These are phyloP conservation scores for Raffaelea albimanens DNA, from an alignment of 2,329 filamentous ascomycete species.

Conservation along the genomic window DNA sequence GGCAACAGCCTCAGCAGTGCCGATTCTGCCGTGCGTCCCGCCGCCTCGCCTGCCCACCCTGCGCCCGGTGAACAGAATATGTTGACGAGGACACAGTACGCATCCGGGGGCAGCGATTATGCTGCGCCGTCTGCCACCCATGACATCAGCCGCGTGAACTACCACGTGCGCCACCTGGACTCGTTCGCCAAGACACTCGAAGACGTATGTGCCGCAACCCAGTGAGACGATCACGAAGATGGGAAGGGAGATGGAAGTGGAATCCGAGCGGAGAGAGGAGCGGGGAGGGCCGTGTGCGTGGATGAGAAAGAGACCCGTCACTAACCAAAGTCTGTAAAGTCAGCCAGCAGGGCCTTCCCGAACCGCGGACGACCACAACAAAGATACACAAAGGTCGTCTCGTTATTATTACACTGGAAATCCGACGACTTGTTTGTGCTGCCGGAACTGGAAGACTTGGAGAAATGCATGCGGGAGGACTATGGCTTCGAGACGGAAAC, in stretches of 20 bases:
- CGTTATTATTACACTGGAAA: constrained; percentile 47
- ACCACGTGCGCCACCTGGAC: constrained; percentile 46
- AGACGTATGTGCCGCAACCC: constrained; percentile 30
- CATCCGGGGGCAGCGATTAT: constrained; percentile 30
- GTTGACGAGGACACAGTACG: constrained; percentile 25
- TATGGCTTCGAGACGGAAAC: constrained; percentile 49
- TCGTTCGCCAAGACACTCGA: constrained; percentile 45
- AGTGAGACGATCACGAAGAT: not conserved
- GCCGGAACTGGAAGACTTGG: constrained; percentile 46
- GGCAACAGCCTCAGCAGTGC: constrained; percentile 35
- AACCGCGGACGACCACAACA: constrained; percentile 42
- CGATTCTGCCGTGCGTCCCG: constrained; percentile 37
- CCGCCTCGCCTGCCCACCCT: not conserved
- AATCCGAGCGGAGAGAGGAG: too few relatives aligned
- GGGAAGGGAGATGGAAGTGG: too few relatives aligned
- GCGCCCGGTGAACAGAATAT: not conserved
- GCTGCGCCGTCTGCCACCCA: constrained; percentile 37
- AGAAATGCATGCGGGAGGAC: constrained; percentile 43
- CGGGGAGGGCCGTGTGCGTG: too few relatives aligned
- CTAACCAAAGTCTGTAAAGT: constrained; percentile 24
- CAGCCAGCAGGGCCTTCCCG: constrained; percentile 45
- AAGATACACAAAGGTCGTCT: constrained; percentile 46
- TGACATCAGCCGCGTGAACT: constrained; percentile 47
- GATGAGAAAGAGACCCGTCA: too few relatives aligned
- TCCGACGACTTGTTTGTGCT: constrained; percentile 50